Evolutionary conservation across 2,329 filamentous ascomycete species (phyloP).

Genomic region (Rhynchosporium secalis): DNA sequence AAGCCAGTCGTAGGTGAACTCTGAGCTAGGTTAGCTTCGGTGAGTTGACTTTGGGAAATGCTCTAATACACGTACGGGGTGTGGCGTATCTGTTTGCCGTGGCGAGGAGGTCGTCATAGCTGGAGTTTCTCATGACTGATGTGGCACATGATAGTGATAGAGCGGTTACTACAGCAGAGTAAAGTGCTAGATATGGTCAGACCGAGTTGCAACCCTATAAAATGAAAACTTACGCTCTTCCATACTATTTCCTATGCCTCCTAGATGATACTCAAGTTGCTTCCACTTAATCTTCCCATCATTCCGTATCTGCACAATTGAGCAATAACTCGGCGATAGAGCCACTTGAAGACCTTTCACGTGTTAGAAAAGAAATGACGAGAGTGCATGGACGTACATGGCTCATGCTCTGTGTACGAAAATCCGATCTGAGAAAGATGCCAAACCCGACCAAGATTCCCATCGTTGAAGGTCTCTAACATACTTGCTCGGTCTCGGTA

Average conservation of each 20-base stretch:
- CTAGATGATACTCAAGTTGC: constrained; percentile 51
- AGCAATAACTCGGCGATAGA: constrained; percentile 61
- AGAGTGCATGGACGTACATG: constrained; percentile 52
- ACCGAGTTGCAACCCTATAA: not conserved
- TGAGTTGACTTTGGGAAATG: not conserved
- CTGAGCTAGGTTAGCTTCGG: constrained; percentile 40
- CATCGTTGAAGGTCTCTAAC: constrained; percentile 63
- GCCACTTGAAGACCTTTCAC: constrained; percentile 56
- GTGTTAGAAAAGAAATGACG: not conserved
- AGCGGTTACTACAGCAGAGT: constrained; percentile 60
- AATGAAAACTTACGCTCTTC: constrained; percentile 49
- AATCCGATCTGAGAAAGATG: constrained; percentile 79
- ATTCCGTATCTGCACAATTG: constrained; percentile 57
- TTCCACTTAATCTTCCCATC: constrained; percentile 62
- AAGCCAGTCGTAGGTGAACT: constrained; percentile 62
- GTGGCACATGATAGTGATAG: constrained; percentile 56
- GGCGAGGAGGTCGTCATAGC: constrained; percentile 72
- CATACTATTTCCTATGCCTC: constrained; percentile 50
- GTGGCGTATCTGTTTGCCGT: constrained; percentile 49
- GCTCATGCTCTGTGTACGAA: constrained; percentile 63
- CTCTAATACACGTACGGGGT: constrained; percentile 29
- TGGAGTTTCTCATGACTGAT: constrained; percentile 48
- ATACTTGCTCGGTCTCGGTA: constrained; percentile 77
- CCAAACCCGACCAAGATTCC: constrained; percentile 64
- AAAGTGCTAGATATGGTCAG: constrained; percentile 47